These are phyloP conservation scores for Alnus glutinosa DNA, from an alignment of 306 rosid species.

Conservation along the genomic window DNA sequence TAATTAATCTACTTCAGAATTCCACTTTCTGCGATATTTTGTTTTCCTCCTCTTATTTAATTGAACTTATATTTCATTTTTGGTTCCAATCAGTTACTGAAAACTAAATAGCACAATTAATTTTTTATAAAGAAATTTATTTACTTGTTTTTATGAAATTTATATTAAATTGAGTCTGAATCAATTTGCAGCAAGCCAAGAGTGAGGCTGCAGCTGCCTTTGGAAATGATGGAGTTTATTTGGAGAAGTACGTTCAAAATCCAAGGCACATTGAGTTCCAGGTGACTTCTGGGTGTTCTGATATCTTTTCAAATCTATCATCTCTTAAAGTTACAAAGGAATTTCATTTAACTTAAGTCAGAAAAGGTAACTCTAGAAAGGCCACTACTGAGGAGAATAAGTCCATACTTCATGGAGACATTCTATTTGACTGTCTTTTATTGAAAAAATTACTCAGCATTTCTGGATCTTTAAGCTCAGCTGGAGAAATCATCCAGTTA, in stretches of 20 bases:
- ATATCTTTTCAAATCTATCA: neutral
- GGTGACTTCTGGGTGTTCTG: constrained; percentile 48
- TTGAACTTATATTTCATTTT: neutral
- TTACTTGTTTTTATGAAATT: constrained; percentile 27
- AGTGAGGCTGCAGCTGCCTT: constrained; percentile 99
- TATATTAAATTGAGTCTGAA: constrained; percentile 20
- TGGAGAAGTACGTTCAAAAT: constrained; percentile 92
- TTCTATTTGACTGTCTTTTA: neutral
- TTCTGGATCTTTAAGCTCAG: constrained; percentile 3
- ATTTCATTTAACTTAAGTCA: neutral
- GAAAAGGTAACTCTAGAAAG: neutral
- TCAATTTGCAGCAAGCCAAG: constrained; percentile 88
- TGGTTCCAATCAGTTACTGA: neutral
- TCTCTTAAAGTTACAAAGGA: neutral
- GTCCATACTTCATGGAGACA: neutral
- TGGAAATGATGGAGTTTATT: constrained; percentile 97
- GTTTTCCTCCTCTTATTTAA: neutral
- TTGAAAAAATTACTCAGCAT: neutral
- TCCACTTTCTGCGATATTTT: neutral
- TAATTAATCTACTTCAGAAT: too few species aligned
- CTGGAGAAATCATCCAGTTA: neutral
- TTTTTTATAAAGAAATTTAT: neutral
- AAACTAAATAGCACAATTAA: neutral
- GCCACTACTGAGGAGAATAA: neutral
- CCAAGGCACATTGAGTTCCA: constrained; percentile 99